Conservation (phyloP, 1,139 yeast species). For the Pichia sorboxylosa region DNA sequence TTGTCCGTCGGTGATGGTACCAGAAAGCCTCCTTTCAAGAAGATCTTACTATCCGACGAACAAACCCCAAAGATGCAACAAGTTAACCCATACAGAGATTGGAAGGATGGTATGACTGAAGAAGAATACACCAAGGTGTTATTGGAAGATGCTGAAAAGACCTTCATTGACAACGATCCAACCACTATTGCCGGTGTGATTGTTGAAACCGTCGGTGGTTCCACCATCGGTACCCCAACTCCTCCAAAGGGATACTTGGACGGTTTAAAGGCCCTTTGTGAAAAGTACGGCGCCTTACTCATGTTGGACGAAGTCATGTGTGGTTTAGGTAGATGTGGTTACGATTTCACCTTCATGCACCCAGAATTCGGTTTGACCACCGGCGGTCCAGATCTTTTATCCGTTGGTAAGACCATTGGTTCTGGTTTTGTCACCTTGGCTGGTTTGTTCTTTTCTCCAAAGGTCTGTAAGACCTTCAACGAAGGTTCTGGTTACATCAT, state of each 20-base stretch:
- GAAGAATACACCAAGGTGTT: constrained; percentile 39
- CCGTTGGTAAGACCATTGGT: constrained; percentile 55
- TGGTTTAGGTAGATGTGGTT: constrained; percentile 48
- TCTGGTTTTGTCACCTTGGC: constrained; percentile 55
- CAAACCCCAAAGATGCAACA: constrained; percentile 36
- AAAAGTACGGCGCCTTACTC: constrained; percentile 47
- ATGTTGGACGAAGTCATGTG: constrained; percentile 58
- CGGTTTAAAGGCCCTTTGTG: constrained; percentile 41
- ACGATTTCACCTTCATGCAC: constrained; percentile 20
- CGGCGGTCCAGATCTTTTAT: constrained; percentile 47
- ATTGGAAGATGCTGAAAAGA: constrained; percentile 36
- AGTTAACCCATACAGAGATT: constrained; percentile 39
- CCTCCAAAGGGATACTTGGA: constrained; percentile 48
- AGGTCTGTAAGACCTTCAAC: constrained; percentile 32
- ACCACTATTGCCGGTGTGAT: constrained; percentile 42
- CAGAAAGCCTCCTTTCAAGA: constrained; percentile 32
- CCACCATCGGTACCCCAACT: constrained; percentile 44
- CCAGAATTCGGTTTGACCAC: constrained; percentile 25
- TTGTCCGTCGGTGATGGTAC: constrained; percentile 35
- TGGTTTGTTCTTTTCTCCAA: constrained; percentile 44
- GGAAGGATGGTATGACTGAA: constrained; percentile 35
- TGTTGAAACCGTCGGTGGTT: constrained; percentile 47
- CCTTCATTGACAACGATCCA: constrained; percentile 39
- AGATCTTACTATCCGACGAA: constrained; percentile 30
- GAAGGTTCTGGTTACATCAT: constrained; percentile 33